A percentile compares a stretch with the other conserved stretches of the same genome.
Evolutionary conservation across 1,139 yeast species (phyloP).

Genomic region (Suhomyces choctaworum): DNA sequence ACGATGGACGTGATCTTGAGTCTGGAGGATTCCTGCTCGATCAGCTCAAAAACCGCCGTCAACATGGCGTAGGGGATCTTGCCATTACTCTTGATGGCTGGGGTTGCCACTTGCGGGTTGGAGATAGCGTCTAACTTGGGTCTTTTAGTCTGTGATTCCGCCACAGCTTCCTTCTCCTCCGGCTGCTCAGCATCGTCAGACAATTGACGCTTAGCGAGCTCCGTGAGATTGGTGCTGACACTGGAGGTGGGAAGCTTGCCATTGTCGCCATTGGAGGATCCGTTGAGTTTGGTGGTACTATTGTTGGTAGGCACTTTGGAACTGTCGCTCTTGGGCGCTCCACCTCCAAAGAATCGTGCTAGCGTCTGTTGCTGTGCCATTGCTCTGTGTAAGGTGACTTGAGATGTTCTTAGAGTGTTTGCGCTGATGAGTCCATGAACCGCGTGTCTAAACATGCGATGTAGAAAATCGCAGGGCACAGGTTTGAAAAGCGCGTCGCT

Average conservation of each 20-base stretch:
- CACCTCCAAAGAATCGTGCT: constrained; percentile 33
- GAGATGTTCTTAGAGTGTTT: constrained; percentile 1
- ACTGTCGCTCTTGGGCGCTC: constrained; percentile 6
- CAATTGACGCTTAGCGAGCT: neutral
- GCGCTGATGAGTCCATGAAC: neutral
- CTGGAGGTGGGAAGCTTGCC: too few species aligned
- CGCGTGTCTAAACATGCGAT: constrained; percentile 6
- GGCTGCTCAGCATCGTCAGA: neutral
- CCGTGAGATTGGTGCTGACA: too few species aligned
- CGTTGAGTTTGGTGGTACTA: too few species aligned
- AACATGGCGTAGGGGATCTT: constrained; percentile 62
- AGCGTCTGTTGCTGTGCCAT: constrained; percentile 44
- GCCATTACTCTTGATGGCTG: neutral
- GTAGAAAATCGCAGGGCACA: neutral
- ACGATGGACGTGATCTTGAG: constrained; percentile 76
- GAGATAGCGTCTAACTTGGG: neutral
- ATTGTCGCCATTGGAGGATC: too few species aligned
- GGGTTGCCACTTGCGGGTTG: neutral
- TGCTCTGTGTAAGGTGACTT: neutral
- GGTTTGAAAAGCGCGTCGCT: neutral
- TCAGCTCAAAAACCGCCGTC: constrained; percentile 66
- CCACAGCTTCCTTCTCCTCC: neutral
- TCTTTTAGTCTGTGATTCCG: neutral
- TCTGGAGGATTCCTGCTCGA: constrained; percentile 79
- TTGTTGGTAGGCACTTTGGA: too few species aligned